Evolutionary conservation across 2,329 filamentous ascomycete species (phyloP), one percentile per base, ranked within the genome.

Genomic region (Aspergillus pseudoterreus): DNA sequence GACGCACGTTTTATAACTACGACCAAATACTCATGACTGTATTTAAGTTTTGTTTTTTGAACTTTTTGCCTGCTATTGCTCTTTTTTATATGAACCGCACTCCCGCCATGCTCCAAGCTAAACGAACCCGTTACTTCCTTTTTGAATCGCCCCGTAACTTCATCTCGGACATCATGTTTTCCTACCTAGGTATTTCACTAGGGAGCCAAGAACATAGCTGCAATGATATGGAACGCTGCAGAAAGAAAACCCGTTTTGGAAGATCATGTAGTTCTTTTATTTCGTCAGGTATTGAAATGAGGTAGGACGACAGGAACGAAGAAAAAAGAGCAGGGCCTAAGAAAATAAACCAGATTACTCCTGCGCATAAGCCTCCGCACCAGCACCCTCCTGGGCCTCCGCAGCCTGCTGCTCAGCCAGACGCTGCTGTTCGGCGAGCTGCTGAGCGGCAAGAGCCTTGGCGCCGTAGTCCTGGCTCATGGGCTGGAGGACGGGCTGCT

Each of bases 401-500:
- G 69, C 66, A 66, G 79, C 79, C 70, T 79, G 76, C 72, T 83
- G 79, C 72, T 83, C 80, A 48, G 78, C 75, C 62, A 78, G 74
- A 68, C 81, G 76, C 71, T 82, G 80, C 71, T 82, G 75, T 65
- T 78, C 75, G 42, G 75, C 75, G 42, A 69, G 65, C 61, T 77
- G 74, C 67, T 85, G 82, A 57, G 84, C 83, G 64, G 83, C 82
- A 53, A 83, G 69, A 61, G 84, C 84, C 89, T 99, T 99, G 67
- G 92, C 90, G 71, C 94, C 94, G 81, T 99, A 99, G 82, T 99
- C 95, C 81, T 96, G 91, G 79, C 87, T 92, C 78, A 92, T 87
- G 74, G 94, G 94, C 79, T 96, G 91, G 69, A 96, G 84, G 63
- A 97, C 87, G 69, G 87, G 85, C 76, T 92, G 85, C 86, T 99